Base-by-base conservation (phyloP, 768 basidiomycete species). In the Xerocomus spinulosus region DNA sequence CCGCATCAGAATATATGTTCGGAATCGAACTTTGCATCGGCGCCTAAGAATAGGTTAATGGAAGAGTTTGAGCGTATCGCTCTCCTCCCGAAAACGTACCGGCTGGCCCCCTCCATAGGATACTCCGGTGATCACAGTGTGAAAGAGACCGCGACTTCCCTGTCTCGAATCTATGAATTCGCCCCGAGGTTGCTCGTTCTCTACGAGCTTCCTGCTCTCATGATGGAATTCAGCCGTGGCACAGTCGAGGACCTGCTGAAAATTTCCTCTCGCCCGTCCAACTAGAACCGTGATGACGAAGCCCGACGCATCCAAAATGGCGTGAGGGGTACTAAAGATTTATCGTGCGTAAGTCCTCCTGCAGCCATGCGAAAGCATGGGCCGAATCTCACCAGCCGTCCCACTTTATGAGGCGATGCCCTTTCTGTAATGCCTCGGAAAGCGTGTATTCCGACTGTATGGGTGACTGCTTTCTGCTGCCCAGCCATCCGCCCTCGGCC, bases 381-480 rank as follows among this genome's bases (percentile, higher is more conserved):
- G n/a, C n/a, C n/a, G n/a, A n/a, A n/a, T n/a, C 50, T 48, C 4
- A 48, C 50, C 6, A 12, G 4, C 51, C 47, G 9, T 52, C 40
- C 46, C 51, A 52, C 3, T 41, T 4, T 2, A 52, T 5, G 3
- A 52, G 26, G 3, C 9, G 9, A 7, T 15, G 25, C 1, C 47
- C 26, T 1, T 4, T 4, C 8, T 28, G 1, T 0, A 38, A 25
- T 0, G 42, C n/a, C 3, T 33, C 28, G 8, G 29, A 9, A 1
- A 50, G 10, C 0, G 32, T 29, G 3, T 23, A 4, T 14, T 44
- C 28, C 8, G 9, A 1, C 9, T 25, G 20, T 0, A 12, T 9
- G 2, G 4, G 2, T 0, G 4, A 3, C 3, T 5, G 15, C 9
- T 8, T 30, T 14, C 49, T 46, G 4, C 36, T 34, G 0, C 46